These are phyloP conservation scores for Vitis rotundifolia DNA, from an alignment of 164 flowering plant species.

Conservation along the genomic window DNA sequence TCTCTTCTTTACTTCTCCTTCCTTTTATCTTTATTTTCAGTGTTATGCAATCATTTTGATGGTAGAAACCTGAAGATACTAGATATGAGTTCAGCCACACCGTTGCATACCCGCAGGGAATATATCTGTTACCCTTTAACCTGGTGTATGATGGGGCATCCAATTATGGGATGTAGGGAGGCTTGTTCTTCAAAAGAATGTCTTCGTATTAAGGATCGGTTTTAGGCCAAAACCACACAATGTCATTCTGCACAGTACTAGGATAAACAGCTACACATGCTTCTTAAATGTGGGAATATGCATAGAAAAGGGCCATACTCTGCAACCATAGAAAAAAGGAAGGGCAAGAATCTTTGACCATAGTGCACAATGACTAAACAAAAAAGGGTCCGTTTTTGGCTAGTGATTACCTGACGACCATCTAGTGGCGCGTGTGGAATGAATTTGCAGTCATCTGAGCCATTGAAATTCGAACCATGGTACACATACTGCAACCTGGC, in stretches of 20 bases:
- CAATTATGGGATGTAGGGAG: slow-evolving; percentile 75
- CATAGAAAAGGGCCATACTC: slow-evolving; percentile 7
- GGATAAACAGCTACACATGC: slow-evolving; percentile 92
- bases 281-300: slow-evolving; percentile 72
- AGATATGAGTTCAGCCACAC: neutral
- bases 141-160: slow-evolving; percentile 80
- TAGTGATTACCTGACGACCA: no score
- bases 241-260: slow-evolving; percentile 67
- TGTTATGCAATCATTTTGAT: no score
- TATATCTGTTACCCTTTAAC: slow-evolving; percentile 63
- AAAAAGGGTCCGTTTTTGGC: no score
- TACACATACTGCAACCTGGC: slow-evolving; percentile 67
- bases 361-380: no score
- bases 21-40: no score
- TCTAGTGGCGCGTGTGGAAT: neutral
- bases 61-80: neutral
- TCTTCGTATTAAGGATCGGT: slow-evolving; percentile 62
- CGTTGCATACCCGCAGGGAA: slow-evolving; percentile 75
- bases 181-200: slow-evolving; percentile 51
- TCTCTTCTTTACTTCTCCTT: no score
- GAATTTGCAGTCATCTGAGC: slow-evolving; percentile 33
- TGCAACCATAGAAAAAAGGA: no score
- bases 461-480: slow-evolving; percentile 71
- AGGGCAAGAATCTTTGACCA: no score
- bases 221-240: slow-evolving; percentile 97